Conservation (phyloP, 306 rosid genomes). For the Lagenaria siceraria region DNA sequence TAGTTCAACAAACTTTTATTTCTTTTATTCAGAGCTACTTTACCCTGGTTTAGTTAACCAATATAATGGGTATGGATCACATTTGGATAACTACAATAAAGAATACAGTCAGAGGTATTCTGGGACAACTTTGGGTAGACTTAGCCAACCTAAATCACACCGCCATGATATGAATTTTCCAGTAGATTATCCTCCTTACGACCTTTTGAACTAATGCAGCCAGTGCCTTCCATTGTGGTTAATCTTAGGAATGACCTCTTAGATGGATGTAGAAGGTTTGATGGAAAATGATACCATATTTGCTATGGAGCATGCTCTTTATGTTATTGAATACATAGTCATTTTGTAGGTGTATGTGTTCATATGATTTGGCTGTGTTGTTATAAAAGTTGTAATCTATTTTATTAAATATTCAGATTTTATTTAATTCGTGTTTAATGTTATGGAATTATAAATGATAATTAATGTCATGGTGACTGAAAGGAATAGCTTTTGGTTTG, state of each 20-base stretch:
- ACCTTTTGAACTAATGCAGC: conserved; percentile 14
- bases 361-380: background rate
- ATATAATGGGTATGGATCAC: conserved; percentile 52
- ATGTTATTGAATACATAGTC: background rate
- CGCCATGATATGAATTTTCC: conserved; percentile 45
- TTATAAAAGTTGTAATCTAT: background rate
- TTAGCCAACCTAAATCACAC: conserved; percentile 50
- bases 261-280: background rate
- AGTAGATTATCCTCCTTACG: conserved; percentile 29
- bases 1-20: conserved; percentile 2
- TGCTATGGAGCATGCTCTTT: background rate
- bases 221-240: conserved; percentile 15
- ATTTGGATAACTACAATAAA: conserved; percentile 33
- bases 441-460: background rate
- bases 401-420: background rate
- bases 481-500: background rate
- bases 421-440: background rate
- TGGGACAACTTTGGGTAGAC: conserved; percentile 53
- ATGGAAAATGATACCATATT: background rate
- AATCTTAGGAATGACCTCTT: background rate
- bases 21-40: conserved; percentile 30
- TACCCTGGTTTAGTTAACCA: conserved; percentile 40
- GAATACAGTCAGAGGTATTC: conserved; percentile 58
- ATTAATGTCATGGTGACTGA: background rate
- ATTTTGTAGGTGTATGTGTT: background rate